These are phyloP conservation scores for Pinus taeda DNA, from an alignment of 75 land plant species.

Conservation along the genomic window DNA sequence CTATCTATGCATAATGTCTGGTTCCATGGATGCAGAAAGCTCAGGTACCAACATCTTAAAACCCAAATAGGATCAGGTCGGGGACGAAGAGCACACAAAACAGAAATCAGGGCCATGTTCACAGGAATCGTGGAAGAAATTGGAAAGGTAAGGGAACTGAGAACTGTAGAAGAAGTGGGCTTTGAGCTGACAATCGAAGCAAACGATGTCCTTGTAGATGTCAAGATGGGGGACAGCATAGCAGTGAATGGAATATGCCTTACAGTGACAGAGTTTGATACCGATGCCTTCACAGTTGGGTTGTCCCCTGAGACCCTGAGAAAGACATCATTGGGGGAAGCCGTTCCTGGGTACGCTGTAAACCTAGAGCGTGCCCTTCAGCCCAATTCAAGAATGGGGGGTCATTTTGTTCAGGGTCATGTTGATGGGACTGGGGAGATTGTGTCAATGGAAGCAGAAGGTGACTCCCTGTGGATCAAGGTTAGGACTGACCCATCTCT, in stretches of 20 bases:
- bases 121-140: constrained; percentile 96
- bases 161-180: constrained; percentile 42
- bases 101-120: constrained; percentile 47
- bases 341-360: constrained; percentile 45
- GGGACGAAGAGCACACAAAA: constrained; percentile 2
- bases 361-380: constrained; percentile 80
- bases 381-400: constrained; percentile 80
- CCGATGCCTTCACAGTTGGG: constrained; percentile 67
- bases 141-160: constrained; percentile 56
- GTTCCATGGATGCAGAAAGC: constrained; percentile 3
- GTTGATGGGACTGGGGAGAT: constrained; percentile 97
- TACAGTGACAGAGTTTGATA: constrained; percentile 72
- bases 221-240: constrained; percentile 89
- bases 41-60: background rate
- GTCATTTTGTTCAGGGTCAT: constrained; percentile 97
- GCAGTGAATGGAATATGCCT: constrained; percentile 92
- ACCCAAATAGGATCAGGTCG: background rate
- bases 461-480: constrained; percentile 90
- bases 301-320: constrained; percentile 88
- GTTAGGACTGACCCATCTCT: constrained; percentile 54
- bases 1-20: background rate
- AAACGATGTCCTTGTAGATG: constrained; percentile 63
- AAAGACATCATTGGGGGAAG: constrained; percentile 69
- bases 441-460: constrained; percentile 50
- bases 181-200: constrained; percentile 66